These are phyloP conservation scores for Astragalus membranaceus DNA, from an alignment of 306 rosid genomes.

Conservation along the genomic window DNA sequence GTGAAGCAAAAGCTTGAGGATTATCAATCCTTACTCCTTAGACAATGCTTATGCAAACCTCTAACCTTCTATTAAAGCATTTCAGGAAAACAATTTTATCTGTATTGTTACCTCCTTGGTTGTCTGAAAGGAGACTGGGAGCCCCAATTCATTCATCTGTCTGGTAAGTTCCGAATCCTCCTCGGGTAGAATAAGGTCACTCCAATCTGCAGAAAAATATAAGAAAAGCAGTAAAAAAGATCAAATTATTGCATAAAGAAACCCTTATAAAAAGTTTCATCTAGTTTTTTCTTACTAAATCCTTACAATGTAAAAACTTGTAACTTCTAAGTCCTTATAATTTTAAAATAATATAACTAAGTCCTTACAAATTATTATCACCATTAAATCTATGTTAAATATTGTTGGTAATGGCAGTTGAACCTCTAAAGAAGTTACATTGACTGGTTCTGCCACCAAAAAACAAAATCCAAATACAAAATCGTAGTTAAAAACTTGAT, in stretches of 20 bases:
- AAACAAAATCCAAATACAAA: background rate
- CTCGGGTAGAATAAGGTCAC: constrained; percentile 24
- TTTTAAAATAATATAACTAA: too few species aligned
- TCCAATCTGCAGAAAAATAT: constrained; percentile 30
- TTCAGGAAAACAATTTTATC: background rate
- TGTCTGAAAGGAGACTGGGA: constrained; percentile 66
- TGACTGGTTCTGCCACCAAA: background rate
- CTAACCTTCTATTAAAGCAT: background rate
- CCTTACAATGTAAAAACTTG: background rate
- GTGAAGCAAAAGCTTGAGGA: background rate
- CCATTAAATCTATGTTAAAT: too few species aligned
- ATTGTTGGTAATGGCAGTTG: background rate
- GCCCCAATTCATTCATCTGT: constrained; percentile 71
- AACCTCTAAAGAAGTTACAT: background rate
- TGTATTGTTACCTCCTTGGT: constrained; percentile 28
- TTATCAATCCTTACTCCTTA: background rate
- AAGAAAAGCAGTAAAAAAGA: background rate
- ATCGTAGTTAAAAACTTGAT: background rate
- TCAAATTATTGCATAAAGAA: background rate
- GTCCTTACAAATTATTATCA: background rate
- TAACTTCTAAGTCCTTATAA: too few species aligned
- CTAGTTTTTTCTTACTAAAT: too few species aligned
- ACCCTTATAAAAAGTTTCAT: too few species aligned
- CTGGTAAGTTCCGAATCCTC: constrained; percentile 54
- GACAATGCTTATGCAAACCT: background rate